These are phyloP conservation scores for Penicillium herquei DNA, from an alignment of 495 filamentous ascomycete species.

Conservation along the genomic window DNA sequence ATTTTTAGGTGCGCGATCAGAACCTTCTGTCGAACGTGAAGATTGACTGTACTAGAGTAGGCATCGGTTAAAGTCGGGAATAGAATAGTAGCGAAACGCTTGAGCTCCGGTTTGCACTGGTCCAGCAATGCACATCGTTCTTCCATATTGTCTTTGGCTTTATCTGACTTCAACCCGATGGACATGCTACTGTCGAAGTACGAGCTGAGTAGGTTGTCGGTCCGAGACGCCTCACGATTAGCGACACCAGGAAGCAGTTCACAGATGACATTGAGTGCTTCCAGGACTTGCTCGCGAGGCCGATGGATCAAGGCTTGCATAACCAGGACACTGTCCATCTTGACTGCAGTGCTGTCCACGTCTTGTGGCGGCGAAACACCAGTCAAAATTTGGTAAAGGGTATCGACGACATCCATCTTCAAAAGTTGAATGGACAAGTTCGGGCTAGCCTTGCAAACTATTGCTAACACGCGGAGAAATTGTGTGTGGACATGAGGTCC, in stretches of 20 bases:
- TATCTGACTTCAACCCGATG: slow-evolving; percentile 35
- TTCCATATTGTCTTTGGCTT: slow-evolving; percentile 64
- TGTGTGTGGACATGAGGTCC: slow-evolving; percentile 95
- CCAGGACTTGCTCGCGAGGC: slow-evolving; percentile 93
- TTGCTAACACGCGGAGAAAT: slow-evolving; percentile 86
- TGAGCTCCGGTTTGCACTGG: slow-evolving; percentile 79
- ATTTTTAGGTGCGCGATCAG: slow-evolving; percentile 94
- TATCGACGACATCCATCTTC: slow-evolving; percentile 97
- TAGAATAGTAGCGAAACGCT: slow-evolving; percentile 90
- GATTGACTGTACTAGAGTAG: slow-evolving; percentile 96
- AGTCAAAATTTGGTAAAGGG: slow-evolving; percentile 95
- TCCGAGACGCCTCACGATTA: slow-evolving; percentile 35
- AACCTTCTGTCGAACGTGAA: slow-evolving; percentile 97
- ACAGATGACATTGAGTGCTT: slow-evolving; percentile 97
- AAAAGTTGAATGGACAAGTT: slow-evolving; percentile 84
- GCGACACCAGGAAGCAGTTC: slow-evolving; percentile 73
- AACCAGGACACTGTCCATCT: slow-evolving; percentile 95
- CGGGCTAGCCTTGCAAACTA: slow-evolving; percentile 84
- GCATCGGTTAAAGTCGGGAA: slow-evolving; percentile 96
- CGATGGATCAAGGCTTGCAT: slow-evolving; percentile 98
- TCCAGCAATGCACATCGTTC: slow-evolving; percentile 75
- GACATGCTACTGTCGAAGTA: slow-evolving; percentile 39
- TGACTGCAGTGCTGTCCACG: slow-evolving; percentile 74
- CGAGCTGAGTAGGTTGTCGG: slow-evolving; percentile 54
- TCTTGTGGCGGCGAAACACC: slow-evolving; percentile 88